These are phyloP conservation scores for Fistulina hepatica DNA, from an alignment of 1,284 basidiomycete species.

Conservation along the genomic window DNA sequence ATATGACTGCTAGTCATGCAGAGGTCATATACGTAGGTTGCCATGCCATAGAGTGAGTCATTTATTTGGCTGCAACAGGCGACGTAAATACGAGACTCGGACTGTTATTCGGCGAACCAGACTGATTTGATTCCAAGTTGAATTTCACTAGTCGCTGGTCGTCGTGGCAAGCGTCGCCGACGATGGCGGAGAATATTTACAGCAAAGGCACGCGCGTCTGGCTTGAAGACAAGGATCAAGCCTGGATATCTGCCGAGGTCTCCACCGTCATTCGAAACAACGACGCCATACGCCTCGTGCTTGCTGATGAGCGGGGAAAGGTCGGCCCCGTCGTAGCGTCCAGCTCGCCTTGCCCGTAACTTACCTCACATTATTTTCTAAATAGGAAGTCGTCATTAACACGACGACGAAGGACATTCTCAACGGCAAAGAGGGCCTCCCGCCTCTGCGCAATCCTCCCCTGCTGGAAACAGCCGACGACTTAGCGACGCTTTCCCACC, in stretches of 20 bases:
- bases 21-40: too few relatives aligned
- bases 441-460: conserved; percentile 94
- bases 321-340: too few relatives aligned
- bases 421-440: conserved; percentile 65
- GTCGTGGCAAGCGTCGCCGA: too few relatives aligned
- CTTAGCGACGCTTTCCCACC: conserved; percentile 92
- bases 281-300: conserved; percentile 68
- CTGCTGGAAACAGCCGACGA: conserved; percentile 95
- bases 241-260: conserved; percentile 88
- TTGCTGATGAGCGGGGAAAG: conserved; percentile 82
- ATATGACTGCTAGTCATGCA: too few relatives aligned
- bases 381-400: conserved; percentile 64
- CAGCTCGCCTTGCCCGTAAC: conserved; percentile 11
- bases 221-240: conserved; percentile 88
- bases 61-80: too few relatives aligned
- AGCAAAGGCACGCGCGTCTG: conserved; percentile 76
- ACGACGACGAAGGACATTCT: conserved; percentile 74
- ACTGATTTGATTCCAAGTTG: too few relatives aligned
- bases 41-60: too few relatives aligned
- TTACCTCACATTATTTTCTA: conserved; percentile 8
- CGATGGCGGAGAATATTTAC: conserved; percentile 79
- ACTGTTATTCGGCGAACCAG: too few relatives aligned
- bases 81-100: too few relatives aligned
- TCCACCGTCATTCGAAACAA: conserved; percentile 49
- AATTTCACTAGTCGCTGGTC: too few relatives aligned